These are phyloP conservation scores for Aureobasidium sp. DNA, from an alignment of 2,329 filamentous ascomycete genomes.

Conservation along the genomic window DNA sequence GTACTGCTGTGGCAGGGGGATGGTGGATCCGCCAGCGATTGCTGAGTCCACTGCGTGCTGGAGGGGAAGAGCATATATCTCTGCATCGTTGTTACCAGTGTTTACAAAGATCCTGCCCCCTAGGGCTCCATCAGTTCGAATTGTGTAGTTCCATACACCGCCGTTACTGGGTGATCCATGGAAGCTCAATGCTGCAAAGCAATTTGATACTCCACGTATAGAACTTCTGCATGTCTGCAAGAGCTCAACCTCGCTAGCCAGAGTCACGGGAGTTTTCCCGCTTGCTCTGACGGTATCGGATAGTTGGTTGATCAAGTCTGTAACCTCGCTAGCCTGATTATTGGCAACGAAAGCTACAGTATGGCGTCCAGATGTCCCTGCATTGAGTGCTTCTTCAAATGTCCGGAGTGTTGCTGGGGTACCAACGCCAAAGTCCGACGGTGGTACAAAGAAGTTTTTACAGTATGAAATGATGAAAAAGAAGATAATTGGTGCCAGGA, in stretches of 20 bases:
- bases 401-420: slow-evolving; percentile 51
- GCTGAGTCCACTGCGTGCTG: slow-evolving; percentile 69
- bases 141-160: slow-evolving; percentile 75
- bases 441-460: slow-evolving; percentile 74
- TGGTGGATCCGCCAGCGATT: slow-evolving; percentile 50
- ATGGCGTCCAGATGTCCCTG: slow-evolving; percentile 50
- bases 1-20: slow-evolving; percentile 50
- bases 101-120: slow-evolving; percentile 56
- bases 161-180: slow-evolving; percentile 67
- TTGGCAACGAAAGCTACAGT: slow-evolving; percentile 74
- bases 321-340: slow-evolving; percentile 59
- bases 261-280: slow-evolving; percentile 49
- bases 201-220: slow-evolving; percentile 54
- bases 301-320: slow-evolving; percentile 57
- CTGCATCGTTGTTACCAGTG: slow-evolving; percentile 58
- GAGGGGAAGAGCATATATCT: slow-evolving; percentile 71
- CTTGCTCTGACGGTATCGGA: slow-evolving; percentile 47
- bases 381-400: slow-evolving; percentile 53
- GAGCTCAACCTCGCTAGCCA: slow-evolving; percentile 50
- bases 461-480: slow-evolving; percentile 41
- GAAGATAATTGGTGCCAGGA: slow-evolving; percentile 48
- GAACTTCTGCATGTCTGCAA: slow-evolving; percentile 50
- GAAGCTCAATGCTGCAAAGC: slow-evolving; percentile 68
- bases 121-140: slow-evolving; percentile 66
- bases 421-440: slow-evolving; percentile 66